Conservation (phyloP, 768 basidiomycete genomes). For the Amanita pallidorosea region DNA sequence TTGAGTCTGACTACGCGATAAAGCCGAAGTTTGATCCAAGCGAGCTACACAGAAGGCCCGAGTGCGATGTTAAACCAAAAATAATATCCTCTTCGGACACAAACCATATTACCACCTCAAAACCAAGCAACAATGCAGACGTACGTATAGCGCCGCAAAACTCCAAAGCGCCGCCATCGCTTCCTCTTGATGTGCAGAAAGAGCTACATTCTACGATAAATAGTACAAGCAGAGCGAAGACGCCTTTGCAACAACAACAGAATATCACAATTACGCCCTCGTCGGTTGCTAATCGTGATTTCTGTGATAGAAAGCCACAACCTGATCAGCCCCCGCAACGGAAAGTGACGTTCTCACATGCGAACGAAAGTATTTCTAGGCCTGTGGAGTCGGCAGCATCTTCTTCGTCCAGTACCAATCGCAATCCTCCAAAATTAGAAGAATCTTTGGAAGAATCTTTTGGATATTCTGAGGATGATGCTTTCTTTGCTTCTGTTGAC, state of each 20-base stretch:
- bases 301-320: background rate
- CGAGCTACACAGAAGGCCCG: conserved; percentile 62
- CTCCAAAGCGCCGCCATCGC: conserved; percentile 19
- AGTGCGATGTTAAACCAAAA: conserved; percentile 37
- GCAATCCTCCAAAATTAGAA: conserved; percentile 8
- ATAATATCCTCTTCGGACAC: conserved; percentile 9
- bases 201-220: conserved; percentile 5
- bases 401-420: conserved; percentile 3
- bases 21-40: conserved; percentile 60
- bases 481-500: conserved; percentile 48
- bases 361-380: conserved; percentile 8
- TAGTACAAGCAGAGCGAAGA: background rate
- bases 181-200: conserved; percentile 28
- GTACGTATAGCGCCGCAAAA: conserved; percentile 12
- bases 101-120: conserved; percentile 3
- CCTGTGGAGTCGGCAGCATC: conserved; percentile 8
- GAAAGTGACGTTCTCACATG: background rate
- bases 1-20: background rate
- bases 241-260: conserved; percentile 5
- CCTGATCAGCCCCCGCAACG: background rate
- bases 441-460: conserved; percentile 27
- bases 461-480: conserved; percentile 58
- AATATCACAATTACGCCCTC: background rate
- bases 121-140: conserved; percentile 7
- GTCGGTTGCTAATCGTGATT: background rate